Base-by-base conservation (phyloP, 108 stramenopile genomes). In the Nitzschia sp. region DNA sequence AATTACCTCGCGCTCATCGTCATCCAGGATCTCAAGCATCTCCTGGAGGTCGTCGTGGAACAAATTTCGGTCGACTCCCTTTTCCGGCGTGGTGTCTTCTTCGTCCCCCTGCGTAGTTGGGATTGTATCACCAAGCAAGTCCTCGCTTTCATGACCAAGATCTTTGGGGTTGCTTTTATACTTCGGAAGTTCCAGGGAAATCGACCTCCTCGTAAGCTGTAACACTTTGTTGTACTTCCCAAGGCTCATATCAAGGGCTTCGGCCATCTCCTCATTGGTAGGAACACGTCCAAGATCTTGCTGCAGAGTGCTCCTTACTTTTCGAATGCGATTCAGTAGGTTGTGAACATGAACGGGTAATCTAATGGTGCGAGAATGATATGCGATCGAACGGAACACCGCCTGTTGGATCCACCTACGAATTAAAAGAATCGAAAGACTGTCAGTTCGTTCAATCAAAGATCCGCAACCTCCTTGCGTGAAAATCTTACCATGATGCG, bases 271-370 rank as follows among this genome's bases (percentile, higher is more conserved):
- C 68, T 87, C 95, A 57, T 92, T 89, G 0, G 91, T 94, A 8
- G 97, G 96, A n/a, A 76, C 34, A 18, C 97, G 80, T 31, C 93
- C 94, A 3, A 90, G 75, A 51, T 90, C 86, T 46, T 72, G 74
- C 35, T 82, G 67, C 8, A 97, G 66, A 9, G 77, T 71, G 30
- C 59, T 76, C 35, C 87, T 81, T 1, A 89, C 82, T 69, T 89
- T 89, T 35, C 90, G 68, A 28, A 95, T 83, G 36, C 86, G 87
- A 62, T 93, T 88, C 34, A 97, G 79, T 46, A 97, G 70, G 66
- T 97, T 96, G 78, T 98, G 98, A 6, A 98, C 87, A 72, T 98
- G 98, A 9, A 97, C 96, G n/a, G 98, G 98, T 15, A 98, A 80
- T 8, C 97, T 93, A 51, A 98, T 96, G 1, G 91, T 93, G 11